Evolutionary conservation across 768 basidiomycete species (phyloP).

Genomic region (Mycena floridula): DNA sequence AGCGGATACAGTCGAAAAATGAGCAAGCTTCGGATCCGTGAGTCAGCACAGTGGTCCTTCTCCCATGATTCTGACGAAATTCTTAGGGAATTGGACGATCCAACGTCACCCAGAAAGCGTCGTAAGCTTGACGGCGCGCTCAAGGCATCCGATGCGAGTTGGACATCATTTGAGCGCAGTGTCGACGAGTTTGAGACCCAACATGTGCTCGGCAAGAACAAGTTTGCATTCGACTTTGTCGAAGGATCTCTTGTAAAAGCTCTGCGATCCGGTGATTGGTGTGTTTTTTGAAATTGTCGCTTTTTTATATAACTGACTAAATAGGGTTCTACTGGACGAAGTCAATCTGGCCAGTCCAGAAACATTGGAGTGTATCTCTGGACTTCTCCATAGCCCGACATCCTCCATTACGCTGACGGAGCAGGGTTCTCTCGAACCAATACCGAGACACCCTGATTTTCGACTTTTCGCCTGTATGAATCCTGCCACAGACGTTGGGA

Average conservation of each 20-base stretch:
- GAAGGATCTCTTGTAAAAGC: conserved; percentile 96
- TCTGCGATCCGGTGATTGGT: conserved; percentile 87
- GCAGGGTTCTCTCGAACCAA: conserved; percentile 82
- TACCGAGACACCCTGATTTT: conserved; percentile 92
- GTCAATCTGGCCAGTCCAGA: conserved; percentile 93
- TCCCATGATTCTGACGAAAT: no score
- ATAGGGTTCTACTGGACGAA: conserved; percentile 91
- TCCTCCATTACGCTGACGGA: conserved; percentile 92
- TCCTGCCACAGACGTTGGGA: conserved; percentile 97
- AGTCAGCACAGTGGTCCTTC: conserved; percentile 20
- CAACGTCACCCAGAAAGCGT: conserved; percentile 57
- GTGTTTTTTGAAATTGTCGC: conserved; percentile 23
- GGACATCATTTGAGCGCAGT: conserved; percentile 62
- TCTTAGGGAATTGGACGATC: conserved; percentile 25
- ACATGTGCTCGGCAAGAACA: conserved; percentile 81
- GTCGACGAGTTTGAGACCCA: conserved; percentile 83
- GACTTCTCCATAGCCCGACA: conserved; percentile 78
- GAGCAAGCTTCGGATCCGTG: conserved; percentile 23
- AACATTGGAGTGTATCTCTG: conserved; percentile 87
- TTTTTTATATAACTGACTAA: neutral
- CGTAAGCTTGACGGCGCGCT: conserved; percentile 51
- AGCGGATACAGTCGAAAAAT: conserved; percentile 43
- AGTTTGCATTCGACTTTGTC: conserved; percentile 90
- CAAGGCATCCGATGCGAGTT: conserved; percentile 43
- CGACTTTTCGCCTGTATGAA: conserved; percentile 99